Percentiles rank a stretch among this genome's conserved stretches.
Evolutionary conservation across 164 flowering plant genomes (phyloP).

Genomic region (Euptelea pleiosperma): DNA sequence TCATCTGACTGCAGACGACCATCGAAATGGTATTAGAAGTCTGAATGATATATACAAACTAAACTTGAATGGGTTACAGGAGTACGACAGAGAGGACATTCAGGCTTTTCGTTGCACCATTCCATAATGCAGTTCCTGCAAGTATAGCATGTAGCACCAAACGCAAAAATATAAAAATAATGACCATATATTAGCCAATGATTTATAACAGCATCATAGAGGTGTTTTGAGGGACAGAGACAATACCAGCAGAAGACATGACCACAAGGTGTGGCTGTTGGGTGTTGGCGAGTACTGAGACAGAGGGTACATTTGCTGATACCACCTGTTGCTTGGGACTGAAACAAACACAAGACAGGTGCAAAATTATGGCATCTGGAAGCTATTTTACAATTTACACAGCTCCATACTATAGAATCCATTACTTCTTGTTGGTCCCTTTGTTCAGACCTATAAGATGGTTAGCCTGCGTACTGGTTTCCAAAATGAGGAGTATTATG

Average conservation of each 20-base stretch:
- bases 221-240: conserved; percentile 7
- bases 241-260: conserved; percentile 96
- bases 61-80: conserved; percentile 85
- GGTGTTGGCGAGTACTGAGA: conserved; percentile 76
- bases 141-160: neutral
- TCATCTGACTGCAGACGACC: too few relatives aligned
- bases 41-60: conserved; percentile 89
- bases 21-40: conserved; percentile 41
- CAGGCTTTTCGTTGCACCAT: conserved; percentile 99
- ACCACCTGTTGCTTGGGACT: conserved; percentile 45
- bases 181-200: neutral
- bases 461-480: too few relatives aligned
- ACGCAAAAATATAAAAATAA: neutral
- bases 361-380: neutral
- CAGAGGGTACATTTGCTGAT: conserved; percentile 90
- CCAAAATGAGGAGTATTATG: too few relatives aligned
- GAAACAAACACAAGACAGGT: conserved; percentile 13
- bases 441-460: neutral
- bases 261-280: conserved; percentile 98
- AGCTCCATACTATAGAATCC: neutral
- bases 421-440: neutral
- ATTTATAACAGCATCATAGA: neutral
- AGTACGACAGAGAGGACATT: conserved; percentile 94
- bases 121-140: conserved; percentile 96
- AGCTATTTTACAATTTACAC: neutral